Evolutionary conservation across 2,329 filamentous ascomycete genomes (phyloP).

Genomic region (Phoma sp.): DNA sequence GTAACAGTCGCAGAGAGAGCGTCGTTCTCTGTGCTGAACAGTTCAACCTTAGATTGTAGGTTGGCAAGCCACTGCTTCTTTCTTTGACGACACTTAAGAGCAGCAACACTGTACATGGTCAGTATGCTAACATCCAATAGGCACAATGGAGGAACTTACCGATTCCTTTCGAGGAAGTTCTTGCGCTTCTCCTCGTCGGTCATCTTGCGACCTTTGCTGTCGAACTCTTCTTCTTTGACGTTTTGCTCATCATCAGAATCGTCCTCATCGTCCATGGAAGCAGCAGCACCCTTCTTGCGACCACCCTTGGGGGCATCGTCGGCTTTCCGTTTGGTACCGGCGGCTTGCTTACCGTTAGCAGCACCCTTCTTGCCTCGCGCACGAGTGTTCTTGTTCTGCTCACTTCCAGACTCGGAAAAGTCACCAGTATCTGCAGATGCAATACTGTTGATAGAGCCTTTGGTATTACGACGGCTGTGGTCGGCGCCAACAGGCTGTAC

Average conservation of each 20-base stretch:
- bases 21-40: conserved; percentile 92
- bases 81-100: conserved; percentile 92
- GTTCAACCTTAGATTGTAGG: conserved; percentile 90
- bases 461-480: conserved; percentile 57
- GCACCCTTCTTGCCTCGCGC: conserved; percentile 46
- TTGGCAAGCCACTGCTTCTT: conserved; percentile 99
- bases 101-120: conserved; percentile 73
- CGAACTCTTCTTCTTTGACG: conserved; percentile 45
- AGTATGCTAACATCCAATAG: conserved; percentile 16
- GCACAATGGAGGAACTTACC: conserved; percentile 62
- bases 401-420: conserved; percentile 72
- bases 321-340: conserved; percentile 71
- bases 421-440: conserved; percentile 63
- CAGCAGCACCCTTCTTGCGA: conserved; percentile 68
- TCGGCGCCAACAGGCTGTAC: conserved; percentile 56
- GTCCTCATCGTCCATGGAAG: conserved; percentile 56
- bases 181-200: conserved; percentile 98
- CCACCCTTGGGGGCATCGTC: conserved; percentile 73
- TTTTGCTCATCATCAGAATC: conserved; percentile 47
- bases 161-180: conserved; percentile 95
- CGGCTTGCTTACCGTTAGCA: conserved; percentile 43
- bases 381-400: conserved; percentile 62
- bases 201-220: conserved; percentile 78
- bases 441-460: conserved; percentile 65
- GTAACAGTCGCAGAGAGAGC: conserved; percentile 82